Percentiles rank a stretch among this genome's conserved stretches.
These are phyloP conservation scores for Aspergillus aculeatinus DNA, from an alignment of 2,329 filamentous ascomycete genomes.

Conservation along the genomic window DNA sequence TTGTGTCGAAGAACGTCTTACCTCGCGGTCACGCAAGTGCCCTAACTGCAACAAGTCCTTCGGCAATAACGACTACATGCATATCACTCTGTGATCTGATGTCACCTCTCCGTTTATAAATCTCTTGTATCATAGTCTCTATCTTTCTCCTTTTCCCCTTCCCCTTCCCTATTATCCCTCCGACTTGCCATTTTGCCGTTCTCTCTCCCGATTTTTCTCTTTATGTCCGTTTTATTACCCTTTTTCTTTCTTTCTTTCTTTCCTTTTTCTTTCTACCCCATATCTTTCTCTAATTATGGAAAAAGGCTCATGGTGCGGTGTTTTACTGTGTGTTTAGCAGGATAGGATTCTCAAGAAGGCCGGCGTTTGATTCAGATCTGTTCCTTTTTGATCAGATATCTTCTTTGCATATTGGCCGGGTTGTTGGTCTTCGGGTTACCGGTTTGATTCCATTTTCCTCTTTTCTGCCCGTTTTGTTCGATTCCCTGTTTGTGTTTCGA, in stretches of 20 bases:
- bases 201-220: neutral
- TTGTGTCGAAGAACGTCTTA: constrained; percentile 85
- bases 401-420: constrained; percentile 23
- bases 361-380: constrained; percentile 32
- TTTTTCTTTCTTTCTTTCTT: constrained; percentile 10
- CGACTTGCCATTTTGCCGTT: constrained; percentile 2
- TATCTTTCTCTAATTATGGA: constrained; percentile 21
- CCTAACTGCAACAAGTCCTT: constrained; percentile 92
- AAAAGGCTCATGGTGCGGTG: constrained; percentile 38
- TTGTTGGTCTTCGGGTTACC: constrained; percentile 20
- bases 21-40: constrained; percentile 89
- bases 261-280: constrained; percentile 6
- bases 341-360: constrained; percentile 27
- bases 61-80: constrained; percentile 86
- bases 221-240: constrained; percentile 16
- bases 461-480: constrained; percentile 8
- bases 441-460: constrained; percentile 14
- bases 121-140: constrained; percentile 37
- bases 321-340: constrained; percentile 34
- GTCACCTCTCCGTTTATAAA: constrained; percentile 8
- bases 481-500: constrained; percentile 10
- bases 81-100: constrained; percentile 45
- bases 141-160: constrained; percentile 16
- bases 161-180: constrained; percentile 14
- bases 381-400: constrained; percentile 20